phyloP scores from a whole-genome alignment of 2,329 filamentous ascomycete species.

The Aspergillus sp. region DNA sequence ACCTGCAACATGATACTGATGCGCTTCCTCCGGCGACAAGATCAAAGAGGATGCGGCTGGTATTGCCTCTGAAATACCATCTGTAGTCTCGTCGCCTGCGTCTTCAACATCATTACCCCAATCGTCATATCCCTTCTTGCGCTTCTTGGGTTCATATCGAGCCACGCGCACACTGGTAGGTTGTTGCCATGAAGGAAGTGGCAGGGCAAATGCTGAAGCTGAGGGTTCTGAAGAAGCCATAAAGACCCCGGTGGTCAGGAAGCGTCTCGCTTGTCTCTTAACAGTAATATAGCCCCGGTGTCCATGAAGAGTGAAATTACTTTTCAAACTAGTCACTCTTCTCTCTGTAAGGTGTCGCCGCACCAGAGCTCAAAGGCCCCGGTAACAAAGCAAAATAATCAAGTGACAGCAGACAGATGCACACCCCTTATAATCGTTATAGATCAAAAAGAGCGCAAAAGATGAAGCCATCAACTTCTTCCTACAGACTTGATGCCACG shows the following conservation, averaged over 20 bases:
- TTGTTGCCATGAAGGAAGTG: slow-evolving; percentile 31
- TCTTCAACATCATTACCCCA: slow-evolving; percentile 20
- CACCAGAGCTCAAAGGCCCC: not conserved
- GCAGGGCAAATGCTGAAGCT: slow-evolving; percentile 31
- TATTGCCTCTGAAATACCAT: slow-evolving; percentile 19
- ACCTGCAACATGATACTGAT: slow-evolving; percentile 38
- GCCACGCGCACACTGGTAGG: slow-evolving; percentile 26
- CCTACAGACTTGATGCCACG: not conserved
- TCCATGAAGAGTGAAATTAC: slow-evolving; percentile 6
- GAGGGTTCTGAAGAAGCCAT: slow-evolving; percentile 15
- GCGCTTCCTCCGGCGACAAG: slow-evolving; percentile 33
- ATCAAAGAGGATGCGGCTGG: slow-evolving; percentile 17
- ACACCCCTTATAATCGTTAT: too few relatives aligned
- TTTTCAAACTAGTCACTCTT: not conserved
- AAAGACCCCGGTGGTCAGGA: slow-evolving; percentile 2
- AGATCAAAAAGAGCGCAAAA: too few relatives aligned
- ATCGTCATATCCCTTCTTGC: slow-evolving; percentile 20
- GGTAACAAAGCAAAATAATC: not conserved
- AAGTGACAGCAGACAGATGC: not conserved
- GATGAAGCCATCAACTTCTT: not conserved
- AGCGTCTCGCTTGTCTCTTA: slow-evolving; percentile 3
- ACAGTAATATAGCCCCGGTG: slow-evolving; percentile 1
- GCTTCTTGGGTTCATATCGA: slow-evolving; percentile 30
- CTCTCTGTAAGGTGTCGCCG: not conserved
- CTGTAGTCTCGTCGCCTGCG: slow-evolving; percentile 20